A percentile compares a stretch with the other conserved stretches of the same genome.
phyloP scores from a whole-genome alignment of 164 flowering plant species.

The Paratinospora sagittata region DNA sequence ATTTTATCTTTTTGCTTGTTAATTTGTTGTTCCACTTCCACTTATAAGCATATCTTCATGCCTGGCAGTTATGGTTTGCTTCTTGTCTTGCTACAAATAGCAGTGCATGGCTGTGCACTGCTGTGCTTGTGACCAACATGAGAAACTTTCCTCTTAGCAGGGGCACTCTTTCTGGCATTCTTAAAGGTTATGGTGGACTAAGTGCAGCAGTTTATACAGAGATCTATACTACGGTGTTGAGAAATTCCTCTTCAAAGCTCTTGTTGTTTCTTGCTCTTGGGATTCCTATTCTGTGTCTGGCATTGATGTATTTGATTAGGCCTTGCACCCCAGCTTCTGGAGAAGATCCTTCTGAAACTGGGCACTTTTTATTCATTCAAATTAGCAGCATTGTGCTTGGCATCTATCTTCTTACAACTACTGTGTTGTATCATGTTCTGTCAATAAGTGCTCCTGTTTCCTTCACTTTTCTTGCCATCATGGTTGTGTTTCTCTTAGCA shows the following conservation, averaged over 20 bases:
- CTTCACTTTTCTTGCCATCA: conserved; percentile 39
- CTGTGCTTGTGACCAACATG: conserved; percentile 83
- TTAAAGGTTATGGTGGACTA: conserved; percentile 79
- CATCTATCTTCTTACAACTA: conserved; percentile 63
- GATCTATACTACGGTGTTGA: conserved; percentile 48
- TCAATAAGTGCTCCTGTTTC: conserved; percentile 35
- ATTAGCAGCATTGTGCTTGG: conserved; percentile 58
- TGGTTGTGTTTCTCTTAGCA: conserved; percentile 69
- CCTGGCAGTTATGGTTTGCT: conserved; percentile 72
- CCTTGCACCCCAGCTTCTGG: conserved; percentile 73
- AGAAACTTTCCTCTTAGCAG: conserved; percentile 78
- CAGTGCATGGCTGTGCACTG: conserved; percentile 75
- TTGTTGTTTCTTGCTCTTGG: conserved; percentile 67
- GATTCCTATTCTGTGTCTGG: conserved; percentile 60
- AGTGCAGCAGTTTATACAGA: conserved; percentile 86
- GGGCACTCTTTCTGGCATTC: conserved; percentile 83
- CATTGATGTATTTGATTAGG: conserved; percentile 63
- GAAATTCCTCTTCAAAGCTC: conserved; percentile 53
- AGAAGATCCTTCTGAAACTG: conserved; percentile 45
- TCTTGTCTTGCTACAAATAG: conserved; percentile 67
- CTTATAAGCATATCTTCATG: too few relatives aligned
- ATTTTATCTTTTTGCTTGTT: too few relatives aligned
- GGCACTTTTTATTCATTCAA: conserved; percentile 69
- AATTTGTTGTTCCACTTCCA: too few relatives aligned
- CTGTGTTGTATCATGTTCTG: conserved; percentile 36